Evolutionary conservation across 345 rosid genomes (phyloP).

Genomic region (Populus nigra): DNA sequence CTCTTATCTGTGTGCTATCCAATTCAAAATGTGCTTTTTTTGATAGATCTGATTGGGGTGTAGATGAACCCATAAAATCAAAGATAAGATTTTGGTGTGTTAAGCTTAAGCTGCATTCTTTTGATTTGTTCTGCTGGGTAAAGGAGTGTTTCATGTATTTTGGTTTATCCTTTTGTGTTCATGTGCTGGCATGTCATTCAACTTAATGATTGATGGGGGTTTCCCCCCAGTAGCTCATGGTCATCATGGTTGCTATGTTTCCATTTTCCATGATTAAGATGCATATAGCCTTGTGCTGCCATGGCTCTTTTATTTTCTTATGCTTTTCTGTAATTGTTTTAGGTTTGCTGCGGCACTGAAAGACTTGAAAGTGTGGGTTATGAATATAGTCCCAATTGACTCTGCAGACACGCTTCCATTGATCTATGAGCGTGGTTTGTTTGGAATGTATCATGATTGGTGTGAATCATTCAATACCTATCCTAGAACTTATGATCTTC

Average conservation of each 20-base stretch:
- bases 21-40: neutral
- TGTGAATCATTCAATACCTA: slow-evolving; percentile 87
- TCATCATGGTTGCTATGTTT: neutral
- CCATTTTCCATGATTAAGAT: neutral
- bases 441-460: slow-evolving; percentile 93
- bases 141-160: neutral
- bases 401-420: slow-evolving; percentile 80
- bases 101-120: neutral
- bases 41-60: neutral
- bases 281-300: neutral
- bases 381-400: slow-evolving; percentile 76
- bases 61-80: neutral
- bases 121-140: neutral
- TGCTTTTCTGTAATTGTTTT: slow-evolving; percentile 13
- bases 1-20: neutral
- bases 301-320: neutral
- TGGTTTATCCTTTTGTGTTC: neutral
- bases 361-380: slow-evolving; percentile 76
- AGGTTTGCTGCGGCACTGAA: slow-evolving; percentile 80
- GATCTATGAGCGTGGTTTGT: slow-evolving; percentile 85
- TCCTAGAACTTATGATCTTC: slow-evolving; percentile 83
- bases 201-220: neutral
- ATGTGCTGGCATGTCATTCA: neutral
- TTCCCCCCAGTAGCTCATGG: neutral
- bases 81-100: neutral